Conservation (phyloP, 2,329 filamentous ascomycete species). For the Atkinsonella hypoxylon region DNA sequence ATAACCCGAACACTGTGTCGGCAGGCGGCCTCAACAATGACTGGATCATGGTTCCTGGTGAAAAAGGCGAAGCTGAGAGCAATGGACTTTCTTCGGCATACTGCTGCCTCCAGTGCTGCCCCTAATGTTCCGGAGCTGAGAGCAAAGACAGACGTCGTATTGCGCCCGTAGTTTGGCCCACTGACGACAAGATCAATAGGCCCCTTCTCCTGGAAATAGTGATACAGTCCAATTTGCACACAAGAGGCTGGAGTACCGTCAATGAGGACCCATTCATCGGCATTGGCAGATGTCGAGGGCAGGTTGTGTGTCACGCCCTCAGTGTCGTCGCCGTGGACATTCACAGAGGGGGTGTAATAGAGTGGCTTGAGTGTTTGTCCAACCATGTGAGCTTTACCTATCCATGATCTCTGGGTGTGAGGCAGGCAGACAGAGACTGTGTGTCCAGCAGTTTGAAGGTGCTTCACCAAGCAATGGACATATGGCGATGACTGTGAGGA, state of each 20-base stretch:
- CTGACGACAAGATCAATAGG: constrained; percentile 67
- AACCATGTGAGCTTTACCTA: constrained; percentile 94
- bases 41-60: constrained; percentile 68
- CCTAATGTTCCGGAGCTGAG: constrained; percentile 68
- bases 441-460: constrained; percentile 65
- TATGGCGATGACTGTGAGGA: constrained; percentile 70
- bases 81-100: constrained; percentile 58
- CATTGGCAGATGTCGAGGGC: constrained; percentile 39
- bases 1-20: constrained; percentile 64
- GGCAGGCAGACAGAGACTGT: constrained; percentile 86
- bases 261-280: constrained; percentile 71
- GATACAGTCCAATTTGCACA: constrained; percentile 70
- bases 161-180: constrained; percentile 74
- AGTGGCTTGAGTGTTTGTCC: constrained; percentile 73
- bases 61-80: constrained; percentile 89
- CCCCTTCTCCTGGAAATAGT: constrained; percentile 62
- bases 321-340: constrained; percentile 27
- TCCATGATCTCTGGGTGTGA: constrained; percentile 90
- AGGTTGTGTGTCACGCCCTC: constrained; percentile 54
- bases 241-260: constrained; percentile 73
- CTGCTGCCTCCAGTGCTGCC: constrained; percentile 64
- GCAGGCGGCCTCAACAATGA: constrained; percentile 67
- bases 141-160: constrained; percentile 69
- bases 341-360: constrained; percentile 59
- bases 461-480: constrained; percentile 60